Base-by-base conservation (phyloP, 192 early-diverging fungal species). In the Entomortierella chlamydospora region DNA sequence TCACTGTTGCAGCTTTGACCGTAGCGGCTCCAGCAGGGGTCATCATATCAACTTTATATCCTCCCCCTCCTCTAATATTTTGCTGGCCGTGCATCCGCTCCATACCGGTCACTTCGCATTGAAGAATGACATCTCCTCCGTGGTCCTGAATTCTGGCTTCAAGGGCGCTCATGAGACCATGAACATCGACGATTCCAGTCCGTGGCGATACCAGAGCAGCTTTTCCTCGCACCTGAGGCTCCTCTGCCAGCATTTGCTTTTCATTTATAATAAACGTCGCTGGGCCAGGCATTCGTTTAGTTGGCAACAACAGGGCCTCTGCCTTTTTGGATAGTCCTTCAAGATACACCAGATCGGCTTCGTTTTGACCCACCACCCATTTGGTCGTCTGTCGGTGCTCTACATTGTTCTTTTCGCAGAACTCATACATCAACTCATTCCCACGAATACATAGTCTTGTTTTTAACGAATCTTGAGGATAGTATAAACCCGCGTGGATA, bases 401-500 rank as follows among this genome's bases (percentile, higher is more conserved):
- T 22, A 96, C 82, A 1, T 64, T 51, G 50, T 85, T 83, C 34
- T 77, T 73, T 26, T 66, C 60, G 61, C 88, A 89, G 47, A 91
- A 84, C 10, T 83, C 82, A 72, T 95, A 95, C 23, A 97, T 68
- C 57, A 93, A 70, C 0, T 81, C 45, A 25, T 92, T 93, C 26
- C 95, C 95, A 4, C 89, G 83, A 26, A 94, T 92, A 71, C 94
- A 95, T 0, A 97, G 81, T 28, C 50, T 57, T 12, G 94, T 94
- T 69, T 94, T 94, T 39, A 95, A 78, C 37, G 90, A 93, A 63
- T 89, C 76, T 17, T 64, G 61, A 1, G 94, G 93, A 50, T 95
- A 97, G 82, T 95, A 94, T 15, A 97, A 81, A 0, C 95, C 95
- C 9, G 92, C 93, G 53, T 97, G 95, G 67, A 97, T 97, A 17